phyloP scores from a whole-genome alignment of 2,329 filamentous ascomycete species.

The Trichoderma koningiopsis region DNA sequence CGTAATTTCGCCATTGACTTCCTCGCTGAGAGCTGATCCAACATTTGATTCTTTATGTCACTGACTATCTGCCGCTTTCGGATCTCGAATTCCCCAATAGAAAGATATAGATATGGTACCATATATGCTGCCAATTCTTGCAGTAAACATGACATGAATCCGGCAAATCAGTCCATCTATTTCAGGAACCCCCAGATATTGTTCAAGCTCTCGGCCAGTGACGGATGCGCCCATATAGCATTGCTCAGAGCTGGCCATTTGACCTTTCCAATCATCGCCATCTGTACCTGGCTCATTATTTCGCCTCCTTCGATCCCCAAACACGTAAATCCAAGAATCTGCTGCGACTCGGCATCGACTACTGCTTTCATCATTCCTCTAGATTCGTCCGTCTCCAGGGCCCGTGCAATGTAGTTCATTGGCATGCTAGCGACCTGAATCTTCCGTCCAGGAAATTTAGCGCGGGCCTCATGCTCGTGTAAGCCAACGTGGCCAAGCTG shows the following conservation, averaged over 20 bases:
- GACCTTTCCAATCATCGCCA: constrained; percentile 52
- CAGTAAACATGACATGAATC: neutral
- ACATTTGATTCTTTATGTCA: neutral
- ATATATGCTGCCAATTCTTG: neutral
- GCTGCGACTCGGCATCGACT: constrained; percentile 49
- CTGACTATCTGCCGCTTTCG: too few species aligned
- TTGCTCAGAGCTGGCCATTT: constrained; percentile 43
- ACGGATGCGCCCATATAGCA: constrained; percentile 54
- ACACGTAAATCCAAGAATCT: constrained; percentile 56
- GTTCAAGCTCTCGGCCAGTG: constrained; percentile 53
- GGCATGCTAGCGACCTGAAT: constrained; percentile 53
- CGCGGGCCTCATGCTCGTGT: constrained; percentile 42
- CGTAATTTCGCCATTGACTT: neutral
- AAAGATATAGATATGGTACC: neutral
- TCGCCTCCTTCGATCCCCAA: constrained; percentile 55
- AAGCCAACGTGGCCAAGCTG: constrained; percentile 56
- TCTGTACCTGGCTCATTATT: constrained; percentile 56
- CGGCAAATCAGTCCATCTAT: constrained; percentile 25
- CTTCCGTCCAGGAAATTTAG: constrained; percentile 30
- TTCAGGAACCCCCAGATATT: constrained; percentile 51
- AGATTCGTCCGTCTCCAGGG: constrained; percentile 54
- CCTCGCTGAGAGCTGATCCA: neutral
- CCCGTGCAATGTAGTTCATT: constrained; percentile 53
- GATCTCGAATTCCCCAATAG: too few species aligned
- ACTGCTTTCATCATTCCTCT: constrained; percentile 56